phyloP scores from a whole-genome alignment of 225 moss, liverwort and hornwort genomes.

The Anthoceros angustus region DNA sequence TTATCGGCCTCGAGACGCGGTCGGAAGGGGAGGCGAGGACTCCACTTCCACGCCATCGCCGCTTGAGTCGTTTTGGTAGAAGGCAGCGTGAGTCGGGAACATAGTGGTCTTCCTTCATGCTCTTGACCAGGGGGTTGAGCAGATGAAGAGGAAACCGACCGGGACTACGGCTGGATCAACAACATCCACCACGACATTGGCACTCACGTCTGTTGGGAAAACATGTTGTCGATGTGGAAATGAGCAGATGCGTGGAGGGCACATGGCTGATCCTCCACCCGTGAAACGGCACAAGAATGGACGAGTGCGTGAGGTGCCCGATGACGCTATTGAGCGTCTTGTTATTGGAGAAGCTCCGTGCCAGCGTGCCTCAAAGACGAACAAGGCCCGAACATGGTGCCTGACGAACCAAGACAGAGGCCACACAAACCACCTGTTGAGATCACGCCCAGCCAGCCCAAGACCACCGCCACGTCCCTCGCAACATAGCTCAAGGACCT shows the following conservation, averaged over 20 bases:
- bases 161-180: no score
- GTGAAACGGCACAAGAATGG: slow-evolving; percentile 76
- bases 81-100: slow-evolving; percentile 54
- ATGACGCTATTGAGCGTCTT: slow-evolving; percentile 55
- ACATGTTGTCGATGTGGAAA: no score
- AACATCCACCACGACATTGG: no score
- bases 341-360: slow-evolving; percentile 90
- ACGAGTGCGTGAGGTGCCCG: slow-evolving; percentile 72
- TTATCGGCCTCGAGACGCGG: slow-evolving; percentile 32
- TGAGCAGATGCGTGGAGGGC: no score
- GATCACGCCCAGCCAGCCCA: slow-evolving; percentile 61
- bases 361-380: slow-evolving; percentile 82
- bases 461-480: slow-evolving; percentile 65
- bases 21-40: no score
- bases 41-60: no score
- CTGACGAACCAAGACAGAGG: slow-evolving; percentile 92
- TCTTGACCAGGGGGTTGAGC: slow-evolving; percentile 33
- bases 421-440: slow-evolving; percentile 79
- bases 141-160: slow-evolving; percentile 55
- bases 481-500: slow-evolving; percentile 62
- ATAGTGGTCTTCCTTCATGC: slow-evolving; percentile 52
- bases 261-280: slow-evolving; percentile 97
- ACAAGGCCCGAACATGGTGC: slow-evolving; percentile 99
- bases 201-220: no score
- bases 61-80: slow-evolving; percentile 35